These are phyloP conservation scores for Hypomontagnella monticulosa DNA, from an alignment of 495 filamentous ascomycete genomes.

Conservation along the genomic window DNA sequence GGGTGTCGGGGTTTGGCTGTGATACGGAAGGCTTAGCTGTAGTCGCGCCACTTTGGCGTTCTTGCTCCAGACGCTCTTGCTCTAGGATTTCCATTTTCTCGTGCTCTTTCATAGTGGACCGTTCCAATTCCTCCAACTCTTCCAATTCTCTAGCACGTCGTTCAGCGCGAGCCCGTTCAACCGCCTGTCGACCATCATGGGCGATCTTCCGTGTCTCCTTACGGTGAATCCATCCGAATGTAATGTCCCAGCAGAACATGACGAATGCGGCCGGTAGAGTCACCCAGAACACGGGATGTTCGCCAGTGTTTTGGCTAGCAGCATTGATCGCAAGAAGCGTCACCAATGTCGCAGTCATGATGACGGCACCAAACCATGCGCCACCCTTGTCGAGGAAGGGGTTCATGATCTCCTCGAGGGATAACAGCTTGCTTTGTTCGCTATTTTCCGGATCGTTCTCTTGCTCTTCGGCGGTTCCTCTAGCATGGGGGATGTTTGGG, in stretches of 20 bases:
- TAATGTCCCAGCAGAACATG: conserved; percentile 70
- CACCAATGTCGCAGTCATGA: conserved; percentile 70
- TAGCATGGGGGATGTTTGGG: conserved; percentile 70
- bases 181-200: conserved; percentile 59
- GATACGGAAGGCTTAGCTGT: not conserved
- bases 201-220: conserved; percentile 69
- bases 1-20: conserved; percentile 2
- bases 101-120: not conserved
- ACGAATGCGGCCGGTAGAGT: conserved; percentile 70
- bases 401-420: conserved; percentile 75
- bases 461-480: conserved; percentile 63
- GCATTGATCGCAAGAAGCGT: conserved; percentile 69
- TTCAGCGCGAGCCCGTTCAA: conserved; percentile 57
- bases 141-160: conserved; percentile 28
- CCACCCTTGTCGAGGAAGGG: conserved; percentile 72
- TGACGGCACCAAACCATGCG: conserved; percentile 65
- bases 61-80: not conserved
- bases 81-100: not conserved
- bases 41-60: not conserved
- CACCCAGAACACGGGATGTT: conserved; percentile 67
- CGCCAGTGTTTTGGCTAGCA: conserved; percentile 51
- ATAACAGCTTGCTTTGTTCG: conserved; percentile 62
- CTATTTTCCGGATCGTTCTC: conserved; percentile 56
- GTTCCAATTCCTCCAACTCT: conserved; percentile 22
- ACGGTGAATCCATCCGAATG: conserved; percentile 65